Conservation (phyloP, 129 eudicot species). For the Centrapalus pauciflorus region DNA sequence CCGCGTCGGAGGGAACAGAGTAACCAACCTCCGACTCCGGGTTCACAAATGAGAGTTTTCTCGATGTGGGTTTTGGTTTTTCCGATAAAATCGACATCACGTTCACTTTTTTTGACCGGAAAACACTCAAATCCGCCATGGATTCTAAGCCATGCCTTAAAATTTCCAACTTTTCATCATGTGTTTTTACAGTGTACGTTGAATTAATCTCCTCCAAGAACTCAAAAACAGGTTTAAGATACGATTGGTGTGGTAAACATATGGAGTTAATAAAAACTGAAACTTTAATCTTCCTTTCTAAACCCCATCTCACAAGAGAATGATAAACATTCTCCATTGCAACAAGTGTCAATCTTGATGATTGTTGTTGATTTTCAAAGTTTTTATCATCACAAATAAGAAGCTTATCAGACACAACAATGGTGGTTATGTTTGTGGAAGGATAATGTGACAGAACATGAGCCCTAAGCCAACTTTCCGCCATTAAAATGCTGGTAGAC, state of each 20-base stretch:
- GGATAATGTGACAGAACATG: conserved; percentile 67
- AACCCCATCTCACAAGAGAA: conserved; percentile 87
- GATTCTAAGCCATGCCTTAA: conserved; percentile 29
- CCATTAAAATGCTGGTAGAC: conserved; percentile 49
- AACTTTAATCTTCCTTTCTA: conserved; percentile 56
- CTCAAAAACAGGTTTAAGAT: conserved; percentile 40
- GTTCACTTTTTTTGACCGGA: conserved; percentile 13
- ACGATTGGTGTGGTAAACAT: conserved; percentile 29
- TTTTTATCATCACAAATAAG: conserved; percentile 35
- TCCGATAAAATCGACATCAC: conserved; percentile 15
- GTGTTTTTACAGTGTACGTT: conserved; percentile 36
- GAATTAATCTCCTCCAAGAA: conserved; percentile 49
- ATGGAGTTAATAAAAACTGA: conserved; percentile 45
- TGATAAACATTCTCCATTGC: conserved; percentile 56
- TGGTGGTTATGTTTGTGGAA: conserved; percentile 41
- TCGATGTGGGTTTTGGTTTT: conserved; percentile 29
- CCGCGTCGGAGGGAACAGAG: conserved; percentile 30
- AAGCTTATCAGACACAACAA: conserved; percentile 44
- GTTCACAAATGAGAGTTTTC: conserved; percentile 49
- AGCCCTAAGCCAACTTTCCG: conserved; percentile 72
- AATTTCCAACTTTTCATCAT: conserved; percentile 7
- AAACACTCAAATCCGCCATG: conserved; percentile 38
- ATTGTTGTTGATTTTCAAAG: conserved; percentile 1
- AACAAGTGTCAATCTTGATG: conserved; percentile 9
- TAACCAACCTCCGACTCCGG: conserved; percentile 8